Percentiles rank a stretch among this genome's conserved stretches.
Conservation (phyloP, 1,284 basidiomycete species). For the Microbotryum intermedium region DNA sequence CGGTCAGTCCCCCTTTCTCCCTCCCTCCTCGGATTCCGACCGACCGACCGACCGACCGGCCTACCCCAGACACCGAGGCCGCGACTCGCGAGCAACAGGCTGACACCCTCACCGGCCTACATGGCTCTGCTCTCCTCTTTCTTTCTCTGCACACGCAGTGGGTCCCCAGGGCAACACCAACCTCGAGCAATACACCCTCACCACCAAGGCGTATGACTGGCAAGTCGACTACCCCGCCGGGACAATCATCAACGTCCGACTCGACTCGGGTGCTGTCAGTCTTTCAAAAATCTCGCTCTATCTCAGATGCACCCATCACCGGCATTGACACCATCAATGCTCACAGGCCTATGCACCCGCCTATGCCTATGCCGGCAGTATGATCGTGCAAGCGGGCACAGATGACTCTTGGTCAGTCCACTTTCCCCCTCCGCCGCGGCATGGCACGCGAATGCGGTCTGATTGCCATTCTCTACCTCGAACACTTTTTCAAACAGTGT, state of each 20-base stretch:
- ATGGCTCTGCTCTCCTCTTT: not conserved
- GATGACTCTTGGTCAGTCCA: not conserved
- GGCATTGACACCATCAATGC: not conserved
- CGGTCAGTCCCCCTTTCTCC: not conserved
- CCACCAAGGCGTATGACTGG: too few species aligned
- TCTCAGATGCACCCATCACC: not conserved
- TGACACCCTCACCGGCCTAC: not conserved
- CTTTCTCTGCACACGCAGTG: not conserved
- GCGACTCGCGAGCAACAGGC: not conserved
- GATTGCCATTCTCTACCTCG: not conserved
- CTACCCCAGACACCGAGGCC: not conserved
- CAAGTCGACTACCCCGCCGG: not conserved
- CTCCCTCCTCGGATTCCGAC: not conserved
- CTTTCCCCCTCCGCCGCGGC: not conserved
- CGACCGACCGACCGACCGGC: not conserved
- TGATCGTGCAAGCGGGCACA: conserved; percentile 1
- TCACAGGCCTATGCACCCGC: not conserved
- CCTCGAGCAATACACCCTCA: too few species aligned
- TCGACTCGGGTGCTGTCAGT: not conserved
- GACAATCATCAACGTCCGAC: not conserved
- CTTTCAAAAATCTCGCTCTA: not conserved
- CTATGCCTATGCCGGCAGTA: not conserved
- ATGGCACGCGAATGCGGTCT: not conserved
- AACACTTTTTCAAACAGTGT: not conserved
- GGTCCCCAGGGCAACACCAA: too few species aligned